These are phyloP conservation scores for Eucalyptus coolabah DNA, from an alignment of 345 rosid species.

Conservation along the genomic window DNA sequence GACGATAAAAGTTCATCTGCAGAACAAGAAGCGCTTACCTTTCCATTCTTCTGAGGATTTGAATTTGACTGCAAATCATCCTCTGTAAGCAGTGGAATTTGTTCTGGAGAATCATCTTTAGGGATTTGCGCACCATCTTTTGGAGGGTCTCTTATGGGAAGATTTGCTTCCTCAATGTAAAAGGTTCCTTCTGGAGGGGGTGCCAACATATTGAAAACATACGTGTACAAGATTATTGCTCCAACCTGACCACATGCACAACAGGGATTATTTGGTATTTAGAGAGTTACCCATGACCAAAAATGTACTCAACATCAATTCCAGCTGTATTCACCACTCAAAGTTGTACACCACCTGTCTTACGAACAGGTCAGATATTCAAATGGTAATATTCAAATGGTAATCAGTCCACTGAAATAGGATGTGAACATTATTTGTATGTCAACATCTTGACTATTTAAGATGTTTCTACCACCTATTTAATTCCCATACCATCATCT, in stretches of 20 bases:
- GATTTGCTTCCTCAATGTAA: constrained; percentile 32
- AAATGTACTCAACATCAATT: neutral
- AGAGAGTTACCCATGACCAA: neutral
- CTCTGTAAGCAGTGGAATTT: constrained; percentile 50
- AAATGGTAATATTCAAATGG: neutral
- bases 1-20: neutral
- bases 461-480: neutral
- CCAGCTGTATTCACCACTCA: neutral
- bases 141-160: constrained; percentile 45
- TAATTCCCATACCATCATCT: neutral
- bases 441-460: neutral
- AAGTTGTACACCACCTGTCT: neutral
- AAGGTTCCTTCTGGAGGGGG: constrained; percentile 96
- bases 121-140: constrained; percentile 11
- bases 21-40: constrained; percentile 26
- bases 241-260: constrained; percentile 63
- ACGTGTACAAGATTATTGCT: constrained; percentile 91
- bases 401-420: neutral
- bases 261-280: neutral
- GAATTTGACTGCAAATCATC: constrained; percentile 16
- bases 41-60: constrained; percentile 28
- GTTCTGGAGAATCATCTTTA: constrained; percentile 36
- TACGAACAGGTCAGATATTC: neutral
- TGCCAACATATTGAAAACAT: constrained; percentile 83
- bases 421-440: neutral